phyloP scores from a whole-genome alignment of 1,284 basidiomycete species.

The Schizophyllum commune region DNA sequence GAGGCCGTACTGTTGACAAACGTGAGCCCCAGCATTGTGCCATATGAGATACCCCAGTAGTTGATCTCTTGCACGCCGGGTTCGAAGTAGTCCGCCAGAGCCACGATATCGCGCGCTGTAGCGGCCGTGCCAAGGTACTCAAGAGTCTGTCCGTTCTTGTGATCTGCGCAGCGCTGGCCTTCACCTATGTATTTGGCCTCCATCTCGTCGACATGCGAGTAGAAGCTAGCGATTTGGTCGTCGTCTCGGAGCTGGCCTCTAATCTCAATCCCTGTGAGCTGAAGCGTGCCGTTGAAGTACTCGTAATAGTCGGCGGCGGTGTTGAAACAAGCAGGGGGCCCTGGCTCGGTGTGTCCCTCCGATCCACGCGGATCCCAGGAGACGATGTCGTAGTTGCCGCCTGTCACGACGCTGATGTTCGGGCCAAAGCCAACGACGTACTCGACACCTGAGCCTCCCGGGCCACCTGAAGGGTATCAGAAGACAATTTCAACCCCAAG shows the following conservation, averaged over 20 bases:
- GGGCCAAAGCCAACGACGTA: not conserved
- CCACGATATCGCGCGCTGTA: not conserved
- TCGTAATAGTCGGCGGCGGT: not conserved
- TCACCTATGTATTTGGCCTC: not conserved
- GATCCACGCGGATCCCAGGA: conserved; percentile 4
- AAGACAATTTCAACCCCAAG: too few relatives aligned
- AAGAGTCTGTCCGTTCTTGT: not conserved
- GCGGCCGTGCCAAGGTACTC: not conserved
- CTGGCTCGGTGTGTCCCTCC: not conserved
- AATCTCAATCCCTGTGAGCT: not conserved
- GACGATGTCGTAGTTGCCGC: conserved; percentile 5
- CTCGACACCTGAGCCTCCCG: not conserved
- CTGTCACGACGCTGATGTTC: not conserved
- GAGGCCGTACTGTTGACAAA: not conserved
- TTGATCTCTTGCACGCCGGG: not conserved
- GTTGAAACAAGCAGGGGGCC: not conserved
- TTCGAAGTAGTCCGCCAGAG: not conserved
- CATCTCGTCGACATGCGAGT: not conserved
- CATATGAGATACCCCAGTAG: not conserved
- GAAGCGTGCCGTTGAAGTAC: not conserved
- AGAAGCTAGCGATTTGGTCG: not conserved
- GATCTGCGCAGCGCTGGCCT: not conserved
- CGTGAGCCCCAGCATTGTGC: not conserved
- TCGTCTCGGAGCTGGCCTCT: not conserved
- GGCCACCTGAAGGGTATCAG: not conserved